Conservation (phyloP, 495 filamentous ascomycete genomes). For the Aspergillus indologenus region DNA sequence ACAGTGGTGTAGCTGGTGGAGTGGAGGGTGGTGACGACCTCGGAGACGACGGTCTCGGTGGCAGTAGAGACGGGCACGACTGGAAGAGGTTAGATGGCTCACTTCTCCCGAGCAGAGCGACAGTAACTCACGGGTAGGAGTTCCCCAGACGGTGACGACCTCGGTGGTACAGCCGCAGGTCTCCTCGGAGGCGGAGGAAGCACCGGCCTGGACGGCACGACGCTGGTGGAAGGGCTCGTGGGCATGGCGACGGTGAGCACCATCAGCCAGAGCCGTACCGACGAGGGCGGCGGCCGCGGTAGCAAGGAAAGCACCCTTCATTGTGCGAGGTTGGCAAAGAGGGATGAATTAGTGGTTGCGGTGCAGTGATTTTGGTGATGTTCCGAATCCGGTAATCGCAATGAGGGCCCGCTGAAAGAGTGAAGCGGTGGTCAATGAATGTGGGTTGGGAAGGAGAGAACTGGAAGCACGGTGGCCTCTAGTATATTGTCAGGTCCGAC, state of each 20-base stretch:
- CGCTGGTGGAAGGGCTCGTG: constrained; percentile 60
- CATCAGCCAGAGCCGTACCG: constrained; percentile 57
- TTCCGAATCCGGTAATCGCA: constrained; percentile 28
- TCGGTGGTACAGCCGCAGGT: constrained; percentile 68
- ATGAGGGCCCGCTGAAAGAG: constrained; percentile 95
- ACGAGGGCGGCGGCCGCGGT: constrained; percentile 65
- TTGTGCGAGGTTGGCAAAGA: constrained; percentile 41
- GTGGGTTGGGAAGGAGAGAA: constrained; percentile 33
- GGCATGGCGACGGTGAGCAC: constrained; percentile 54
- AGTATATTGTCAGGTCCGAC: background rate
- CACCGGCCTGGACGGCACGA: constrained; percentile 29
- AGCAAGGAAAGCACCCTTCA: constrained; percentile 68
- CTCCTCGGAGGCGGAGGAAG: constrained; percentile 30
- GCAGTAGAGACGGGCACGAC: constrained; percentile 31
- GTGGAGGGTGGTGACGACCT: constrained; percentile 25
- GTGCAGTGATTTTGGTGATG: constrained; percentile 3
- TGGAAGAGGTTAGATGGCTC: constrained; percentile 6
- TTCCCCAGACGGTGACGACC: constrained; percentile 57
- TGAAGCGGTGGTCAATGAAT: constrained; percentile 75
- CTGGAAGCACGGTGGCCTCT: constrained; percentile 48
- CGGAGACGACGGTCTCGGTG: constrained; percentile 27
- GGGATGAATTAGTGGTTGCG: background rate
- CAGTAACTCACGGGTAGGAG: constrained; percentile 53
- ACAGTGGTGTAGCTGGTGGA: constrained; percentile 43
- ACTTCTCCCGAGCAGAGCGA: constrained; percentile 5